A percentile compares a stretch with the other conserved stretches of the same genome.
These are phyloP conservation scores for Ascomycota sp. DNA, from an alignment of 2,329 filamentous ascomycete genomes.

Conservation along the genomic window DNA sequence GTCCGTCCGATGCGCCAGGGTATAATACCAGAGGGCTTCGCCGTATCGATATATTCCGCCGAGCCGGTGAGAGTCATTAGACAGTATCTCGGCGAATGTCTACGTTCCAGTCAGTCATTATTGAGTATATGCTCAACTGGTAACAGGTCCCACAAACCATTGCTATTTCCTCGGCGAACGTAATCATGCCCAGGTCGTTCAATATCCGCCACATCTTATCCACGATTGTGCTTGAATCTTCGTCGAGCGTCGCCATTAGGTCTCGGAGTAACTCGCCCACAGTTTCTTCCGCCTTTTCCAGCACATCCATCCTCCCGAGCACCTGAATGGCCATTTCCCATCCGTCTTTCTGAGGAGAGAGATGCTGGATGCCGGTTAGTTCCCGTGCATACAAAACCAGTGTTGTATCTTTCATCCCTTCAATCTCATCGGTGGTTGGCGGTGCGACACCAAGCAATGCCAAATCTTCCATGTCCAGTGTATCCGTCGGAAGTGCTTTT, in stretches of 20 bases:
- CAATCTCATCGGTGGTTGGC: constrained; percentile 34
- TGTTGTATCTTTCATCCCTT: constrained; percentile 59
- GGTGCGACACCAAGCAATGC: constrained; percentile 55
- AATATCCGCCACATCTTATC: constrained; percentile 68
- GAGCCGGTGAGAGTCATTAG: constrained; percentile 53
- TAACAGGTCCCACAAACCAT: constrained; percentile 43
- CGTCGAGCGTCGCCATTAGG: constrained; percentile 37
- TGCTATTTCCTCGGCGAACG: constrained; percentile 61
- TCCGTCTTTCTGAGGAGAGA: constrained; percentile 38
- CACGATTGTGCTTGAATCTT: constrained; percentile 50
- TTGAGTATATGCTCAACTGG: background rate
- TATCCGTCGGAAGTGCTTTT: constrained; percentile 35
- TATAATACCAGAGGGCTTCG: constrained; percentile 76
- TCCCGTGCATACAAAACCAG: constrained; percentile 56
- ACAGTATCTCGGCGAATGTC: constrained; percentile 67
- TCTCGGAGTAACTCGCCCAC: constrained; percentile 53
- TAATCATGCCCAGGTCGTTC: constrained; percentile 55
- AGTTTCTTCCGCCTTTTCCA: constrained; percentile 47
- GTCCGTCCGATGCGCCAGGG: constrained; percentile 55
- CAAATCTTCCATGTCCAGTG: constrained; percentile 65
- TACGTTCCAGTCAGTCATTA: constrained; percentile 15
- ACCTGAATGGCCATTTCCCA: constrained; percentile 83
- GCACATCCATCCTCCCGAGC: constrained; percentile 60
- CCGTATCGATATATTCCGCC: constrained; percentile 19
- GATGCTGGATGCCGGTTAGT: constrained; percentile 33